These are phyloP conservation scores for Cytospora piceicola DNA, from an alignment of 2,329 filamentous ascomycete genomes.

Conservation along the genomic window DNA sequence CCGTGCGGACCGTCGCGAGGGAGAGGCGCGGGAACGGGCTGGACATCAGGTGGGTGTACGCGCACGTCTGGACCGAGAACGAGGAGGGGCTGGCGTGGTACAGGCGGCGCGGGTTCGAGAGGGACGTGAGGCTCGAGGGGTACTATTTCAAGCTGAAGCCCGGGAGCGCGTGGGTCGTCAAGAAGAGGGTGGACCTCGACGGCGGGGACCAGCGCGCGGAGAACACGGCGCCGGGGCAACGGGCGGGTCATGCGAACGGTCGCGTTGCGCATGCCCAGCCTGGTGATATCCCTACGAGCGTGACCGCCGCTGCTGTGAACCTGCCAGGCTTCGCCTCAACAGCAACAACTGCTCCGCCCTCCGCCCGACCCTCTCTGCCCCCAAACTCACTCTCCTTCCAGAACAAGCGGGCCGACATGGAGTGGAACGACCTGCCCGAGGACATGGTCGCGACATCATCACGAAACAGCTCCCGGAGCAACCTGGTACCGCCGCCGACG, in stretches of 20 bases:
- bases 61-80: constrained; percentile 72
- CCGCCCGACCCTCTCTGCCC: constrained; percentile 32
- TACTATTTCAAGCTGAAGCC: constrained; percentile 68
- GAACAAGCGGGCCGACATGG: constrained; percentile 60
- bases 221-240: constrained; percentile 22
- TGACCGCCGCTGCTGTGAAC: constrained; percentile 39
- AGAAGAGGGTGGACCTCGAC: constrained; percentile 45
- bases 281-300: constrained; percentile 30
- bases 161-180: constrained; percentile 64
- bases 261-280: neutral
- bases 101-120: constrained; percentile 57
- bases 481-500: constrained; percentile 34
- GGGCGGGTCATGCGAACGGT: constrained; percentile 18
- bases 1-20: constrained; percentile 44
- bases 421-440: constrained; percentile 69
- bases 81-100: constrained; percentile 68
- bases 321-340: constrained; percentile 26
- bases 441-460: constrained; percentile 54
- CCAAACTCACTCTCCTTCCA: constrained; percentile 56
- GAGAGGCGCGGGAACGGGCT: constrained; percentile 9
- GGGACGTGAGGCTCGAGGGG: constrained; percentile 53
- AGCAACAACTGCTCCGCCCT: constrained; percentile 24
- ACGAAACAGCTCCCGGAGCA: constrained; percentile 31
- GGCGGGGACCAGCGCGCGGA: constrained; percentile 16
- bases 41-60: constrained; percentile 45